These are phyloP conservation scores for Sporothrix pallida DNA, from an alignment of 2,329 filamentous ascomycete species.

Conservation along the genomic window DNA sequence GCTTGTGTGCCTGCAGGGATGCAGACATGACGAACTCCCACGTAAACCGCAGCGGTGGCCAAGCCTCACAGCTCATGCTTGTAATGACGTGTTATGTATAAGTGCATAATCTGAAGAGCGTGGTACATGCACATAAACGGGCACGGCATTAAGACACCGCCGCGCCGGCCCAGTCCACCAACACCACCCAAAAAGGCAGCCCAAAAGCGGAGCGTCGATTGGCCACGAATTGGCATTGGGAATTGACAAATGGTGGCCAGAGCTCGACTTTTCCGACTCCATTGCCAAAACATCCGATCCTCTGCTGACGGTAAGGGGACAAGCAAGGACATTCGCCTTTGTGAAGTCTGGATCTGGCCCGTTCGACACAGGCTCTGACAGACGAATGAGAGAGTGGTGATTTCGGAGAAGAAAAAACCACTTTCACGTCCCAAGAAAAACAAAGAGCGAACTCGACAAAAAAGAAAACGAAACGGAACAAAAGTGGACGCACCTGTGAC, in stretches of 20 bases:
- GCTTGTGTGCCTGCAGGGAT: background rate
- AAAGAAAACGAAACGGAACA: background rate
- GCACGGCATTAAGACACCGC: conserved; percentile 3
- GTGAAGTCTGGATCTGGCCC: background rate
- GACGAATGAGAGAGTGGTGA: conserved; percentile 13
- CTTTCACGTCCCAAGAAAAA: background rate
- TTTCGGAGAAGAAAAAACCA: background rate
- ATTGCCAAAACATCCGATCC: conserved; percentile 29
- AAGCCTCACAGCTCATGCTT: background rate
- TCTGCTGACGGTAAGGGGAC: conserved; percentile 28
- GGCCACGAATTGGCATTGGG: background rate
- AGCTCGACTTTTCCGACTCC: conserved; percentile 22
- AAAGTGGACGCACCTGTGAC: conserved; percentile 36
- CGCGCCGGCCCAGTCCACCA: conserved; percentile 17
- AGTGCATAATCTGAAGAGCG: background rate
- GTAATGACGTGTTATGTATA: background rate
- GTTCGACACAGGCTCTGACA: conserved; percentile 3
- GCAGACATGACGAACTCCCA: background rate
- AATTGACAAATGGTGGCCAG: conserved; percentile 20
- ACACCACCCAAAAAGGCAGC: conserved; percentile 7
- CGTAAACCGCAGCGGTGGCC: background rate
- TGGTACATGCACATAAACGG: background rate
- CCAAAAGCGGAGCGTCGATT: background rate
- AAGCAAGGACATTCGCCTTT: background rate
- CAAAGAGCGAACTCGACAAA: background rate